These are phyloP conservation scores for Claviceps fusiformis DNA, from an alignment of 2,329 filamentous ascomycete species.

Conservation along the genomic window DNA sequence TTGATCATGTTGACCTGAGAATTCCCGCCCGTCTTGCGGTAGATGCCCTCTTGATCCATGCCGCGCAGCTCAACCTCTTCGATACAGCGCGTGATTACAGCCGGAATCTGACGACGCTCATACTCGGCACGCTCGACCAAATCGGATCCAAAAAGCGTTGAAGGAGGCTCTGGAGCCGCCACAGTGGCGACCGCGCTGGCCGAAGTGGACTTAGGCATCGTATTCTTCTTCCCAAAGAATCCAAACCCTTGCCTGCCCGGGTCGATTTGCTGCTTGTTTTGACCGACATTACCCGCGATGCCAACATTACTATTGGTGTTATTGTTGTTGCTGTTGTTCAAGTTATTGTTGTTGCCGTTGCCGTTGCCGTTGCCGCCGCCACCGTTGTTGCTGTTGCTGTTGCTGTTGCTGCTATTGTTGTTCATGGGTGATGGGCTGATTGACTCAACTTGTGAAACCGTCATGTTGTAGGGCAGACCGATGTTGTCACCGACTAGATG, in stretches of 20 bases:
- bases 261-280: constrained; percentile 16
- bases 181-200: constrained; percentile 24
- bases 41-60: constrained; percentile 96
- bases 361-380: not conserved
- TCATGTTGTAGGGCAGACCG: constrained; percentile 59
- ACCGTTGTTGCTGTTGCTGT: too few relatives aligned
- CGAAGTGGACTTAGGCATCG: constrained; percentile 38
- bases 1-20: constrained; percentile 83
- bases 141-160: constrained; percentile 74
- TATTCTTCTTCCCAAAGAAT: constrained; percentile 51
- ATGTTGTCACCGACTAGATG: constrained; percentile 46
- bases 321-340: not conserved
- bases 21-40: constrained; percentile 90
- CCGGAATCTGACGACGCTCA: constrained; percentile 79
- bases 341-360: not conserved
- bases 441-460: constrained; percentile 39
- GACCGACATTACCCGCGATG: constrained; percentile 6
- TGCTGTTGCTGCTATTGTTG: constrained; percentile 9
- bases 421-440: constrained; percentile 19
- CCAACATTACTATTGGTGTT: too few relatives aligned
- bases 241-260: constrained; percentile 48
- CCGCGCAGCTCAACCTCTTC: constrained; percentile 91
- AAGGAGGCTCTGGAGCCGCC: constrained; percentile 38
- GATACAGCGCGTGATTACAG: constrained; percentile 84
- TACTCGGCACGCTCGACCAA: constrained; percentile 73